Conservation (phyloP, 345 rosid species). For the Arabidopsis thaliana region DNA sequence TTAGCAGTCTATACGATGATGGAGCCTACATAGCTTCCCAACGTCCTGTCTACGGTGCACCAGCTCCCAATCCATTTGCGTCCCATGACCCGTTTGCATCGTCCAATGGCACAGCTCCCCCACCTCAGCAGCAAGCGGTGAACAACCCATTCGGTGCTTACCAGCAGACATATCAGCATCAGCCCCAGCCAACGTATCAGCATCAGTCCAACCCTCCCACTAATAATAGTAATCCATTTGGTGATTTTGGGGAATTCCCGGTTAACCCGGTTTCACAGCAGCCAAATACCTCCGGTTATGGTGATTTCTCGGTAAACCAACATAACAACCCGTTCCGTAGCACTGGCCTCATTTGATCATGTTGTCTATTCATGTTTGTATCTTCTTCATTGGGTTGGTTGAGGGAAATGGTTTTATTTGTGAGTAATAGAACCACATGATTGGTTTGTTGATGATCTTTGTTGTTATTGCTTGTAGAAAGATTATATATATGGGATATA, state of each 20-base stretch:
- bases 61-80: conserved; percentile 94
- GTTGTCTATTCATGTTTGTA: conserved; percentile 18
- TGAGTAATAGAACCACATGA: conserved; percentile 41
- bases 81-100: conserved; percentile 73
- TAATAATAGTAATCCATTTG: conserved; percentile 72
- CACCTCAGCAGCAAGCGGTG: conserved; percentile 51
- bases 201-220: conserved; percentile 37
- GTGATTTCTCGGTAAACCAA: conserved; percentile 46
- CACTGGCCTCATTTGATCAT: conserved; percentile 66
- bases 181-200: conserved; percentile 52
- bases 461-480: conserved; percentile 32
- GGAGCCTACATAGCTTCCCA: conserved; percentile 85
- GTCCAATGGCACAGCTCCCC: conserved; percentile 53
- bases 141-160: conserved; percentile 76
- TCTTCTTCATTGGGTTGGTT: conserved; percentile 21
- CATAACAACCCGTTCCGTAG: conserved; percentile 48
- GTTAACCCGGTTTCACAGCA: conserved; percentile 44
- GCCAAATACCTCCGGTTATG: conserved; percentile 40
- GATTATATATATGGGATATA: not conserved
- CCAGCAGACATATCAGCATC: conserved; percentile 66
- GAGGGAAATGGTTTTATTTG: conserved; percentile 34
- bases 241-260: conserved; percentile 51
- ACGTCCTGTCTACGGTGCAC: conserved; percentile 76
- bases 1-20: conserved; percentile 84
- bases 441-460: conserved; percentile 41